A percentile compares a stretch with the other conserved stretches of the same genome.
These are phyloP conservation scores for Talaromyces ruber DNA, from an alignment of 495 filamentous ascomycete species.

Conservation along the genomic window DNA sequence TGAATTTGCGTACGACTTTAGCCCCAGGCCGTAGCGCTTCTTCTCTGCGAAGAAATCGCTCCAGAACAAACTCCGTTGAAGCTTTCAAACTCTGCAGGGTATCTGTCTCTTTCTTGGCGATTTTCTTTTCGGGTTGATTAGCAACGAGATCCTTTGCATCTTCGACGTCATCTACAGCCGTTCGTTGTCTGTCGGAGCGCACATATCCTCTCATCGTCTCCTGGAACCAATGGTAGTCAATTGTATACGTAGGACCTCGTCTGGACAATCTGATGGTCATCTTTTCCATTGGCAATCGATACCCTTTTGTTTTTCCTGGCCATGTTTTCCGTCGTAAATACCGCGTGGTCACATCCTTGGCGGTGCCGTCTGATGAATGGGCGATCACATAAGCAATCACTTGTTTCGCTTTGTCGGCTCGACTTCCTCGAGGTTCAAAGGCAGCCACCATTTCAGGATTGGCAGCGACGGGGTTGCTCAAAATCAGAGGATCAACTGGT, in stretches of 20 bases:
- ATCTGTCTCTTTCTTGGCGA: slow-evolving; percentile 58
- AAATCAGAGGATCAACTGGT: slow-evolving; percentile 66
- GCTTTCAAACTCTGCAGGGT: slow-evolving; percentile 80
- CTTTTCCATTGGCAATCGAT: slow-evolving; percentile 67
- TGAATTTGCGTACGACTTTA: slow-evolving; percentile 65
- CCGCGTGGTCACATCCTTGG: slow-evolving; percentile 89
- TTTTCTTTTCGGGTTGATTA: slow-evolving; percentile 60
- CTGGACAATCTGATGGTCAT: slow-evolving; percentile 64
- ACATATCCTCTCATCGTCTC: slow-evolving; percentile 64
- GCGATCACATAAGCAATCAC: slow-evolving; percentile 88
- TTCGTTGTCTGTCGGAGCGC: slow-evolving; percentile 48
- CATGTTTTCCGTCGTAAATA: slow-evolving; percentile 79
- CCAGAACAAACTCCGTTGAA: slow-evolving; percentile 77
- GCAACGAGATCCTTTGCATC: slow-evolving; percentile 66
- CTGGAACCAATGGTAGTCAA: slow-evolving; percentile 83
- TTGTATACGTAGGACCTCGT: slow-evolving; percentile 61
- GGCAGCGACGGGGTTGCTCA: slow-evolving; percentile 55
- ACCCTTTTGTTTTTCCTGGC: slow-evolving; percentile 87
- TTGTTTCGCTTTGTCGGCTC: slow-evolving; percentile 78
- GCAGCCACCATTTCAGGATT: slow-evolving; percentile 61
- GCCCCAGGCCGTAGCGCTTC: slow-evolving; percentile 72
- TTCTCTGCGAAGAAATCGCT: slow-evolving; percentile 83
- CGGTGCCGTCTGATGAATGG: slow-evolving; percentile 75
- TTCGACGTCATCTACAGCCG: slow-evolving; percentile 68
- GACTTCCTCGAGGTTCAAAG: slow-evolving; percentile 75